Base-by-base conservation (phyloP, 2,329 filamentous ascomycete species). In the Canariomyces notabilis region DNA sequence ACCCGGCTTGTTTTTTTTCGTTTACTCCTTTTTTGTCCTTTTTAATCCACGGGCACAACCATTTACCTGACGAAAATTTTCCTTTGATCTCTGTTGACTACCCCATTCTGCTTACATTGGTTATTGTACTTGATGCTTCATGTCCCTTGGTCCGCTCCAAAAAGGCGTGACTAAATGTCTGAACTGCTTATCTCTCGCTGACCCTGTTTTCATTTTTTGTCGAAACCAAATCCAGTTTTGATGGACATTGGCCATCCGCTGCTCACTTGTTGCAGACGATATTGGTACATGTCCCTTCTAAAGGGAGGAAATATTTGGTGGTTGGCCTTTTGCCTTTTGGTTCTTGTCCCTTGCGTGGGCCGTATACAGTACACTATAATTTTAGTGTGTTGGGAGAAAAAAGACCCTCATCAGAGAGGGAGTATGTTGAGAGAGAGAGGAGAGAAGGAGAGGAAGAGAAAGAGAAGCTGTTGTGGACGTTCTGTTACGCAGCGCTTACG, bases 1-100 rank as follows among this genome's bases (percentile, higher is more conserved):
- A 62, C 60, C 60, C 59, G 51, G 54, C 57, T 58, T 53, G 48
- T 43, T 54, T 51, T 50, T 51, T 42, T 45, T 48, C 31, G 41
- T 45, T 40, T 39, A 39, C 42, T 36, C 34, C 41, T 29, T 19
- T 11, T 16, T 37, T 5, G 31, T 18, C 15, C 14, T 37, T 37
- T 8, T 19, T 35, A 11, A 5, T 39, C 42, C 33, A 51, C 43
- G 57, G 55, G 58, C 53, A 55, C 53, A n/a, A n/a, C n/a, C n/a
- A 53, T 53, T 57, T 46, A 53, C 49, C 48, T 45, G 46, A 55
- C 48, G 53, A 52, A 46, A 44, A 22, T 44, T 57, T 51, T 43
- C 39, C 46, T 41, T 46, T 44, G 37, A 46, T 41, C 44, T 35
- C 46, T 49, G 38, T 35, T 42, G 46, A 38, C 41, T 48, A 29